These are phyloP conservation scores for Stagonosporopsis vannaccii DNA, from an alignment of 2,329 filamentous ascomycete genomes.

Conservation along the genomic window DNA sequence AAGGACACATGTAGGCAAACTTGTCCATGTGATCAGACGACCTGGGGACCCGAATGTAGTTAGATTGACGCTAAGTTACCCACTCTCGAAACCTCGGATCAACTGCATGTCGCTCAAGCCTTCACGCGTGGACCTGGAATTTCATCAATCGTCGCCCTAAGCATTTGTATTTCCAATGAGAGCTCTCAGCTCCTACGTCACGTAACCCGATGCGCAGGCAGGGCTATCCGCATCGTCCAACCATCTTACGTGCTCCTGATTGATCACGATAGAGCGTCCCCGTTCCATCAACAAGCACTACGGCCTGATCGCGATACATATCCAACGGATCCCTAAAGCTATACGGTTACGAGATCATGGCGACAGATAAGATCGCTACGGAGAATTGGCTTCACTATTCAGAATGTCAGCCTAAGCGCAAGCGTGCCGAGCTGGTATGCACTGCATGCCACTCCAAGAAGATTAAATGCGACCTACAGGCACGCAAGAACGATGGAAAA, in stretches of 20 bases:
- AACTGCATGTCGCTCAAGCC: not conserved
- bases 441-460: conserved; percentile 29
- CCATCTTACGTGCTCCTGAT: not conserved
- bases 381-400: conserved; percentile 31
- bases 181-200: not conserved
- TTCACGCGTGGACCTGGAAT: not conserved
- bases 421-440: conserved; percentile 31
- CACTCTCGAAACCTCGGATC: not conserved
- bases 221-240: not conserved
- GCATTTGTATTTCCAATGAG: not conserved
- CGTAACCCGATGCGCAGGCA: not conserved
- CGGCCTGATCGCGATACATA: not conserved
- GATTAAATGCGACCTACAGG: conserved; percentile 30
- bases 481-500: conserved; percentile 17
- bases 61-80: conserved; percentile 2
- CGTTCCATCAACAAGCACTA: not conserved
- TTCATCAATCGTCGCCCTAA: not conserved
- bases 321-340: not conserved
- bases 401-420: conserved; percentile 21
- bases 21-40: conserved; percentile 1
- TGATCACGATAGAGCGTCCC: not conserved
- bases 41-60: not conserved
- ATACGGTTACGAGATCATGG: not conserved
- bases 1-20: not conserved
- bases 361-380: conserved; percentile 1